A percentile compares a stretch with the other conserved stretches of the same genome.
Evolutionary conservation across 2,329 filamentous ascomycete species (phyloP).

Genomic region (Stemphylium vesicarium): DNA sequence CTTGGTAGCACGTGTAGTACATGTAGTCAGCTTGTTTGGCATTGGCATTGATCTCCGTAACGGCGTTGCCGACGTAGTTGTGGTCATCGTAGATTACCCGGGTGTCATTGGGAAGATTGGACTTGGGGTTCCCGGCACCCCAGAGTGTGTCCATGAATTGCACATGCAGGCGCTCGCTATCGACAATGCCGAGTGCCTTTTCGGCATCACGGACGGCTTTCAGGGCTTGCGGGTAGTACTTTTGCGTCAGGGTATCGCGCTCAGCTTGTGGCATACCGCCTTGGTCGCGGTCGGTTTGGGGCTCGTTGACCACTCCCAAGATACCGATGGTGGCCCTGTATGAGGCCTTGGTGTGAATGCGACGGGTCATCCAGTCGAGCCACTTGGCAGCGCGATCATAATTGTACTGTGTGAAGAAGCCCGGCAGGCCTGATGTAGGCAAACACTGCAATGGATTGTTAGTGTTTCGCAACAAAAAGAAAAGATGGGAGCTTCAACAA

Average conservation of each 20-base stretch:
- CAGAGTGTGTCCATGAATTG: conserved; percentile 62
- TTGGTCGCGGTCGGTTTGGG: conserved; percentile 40
- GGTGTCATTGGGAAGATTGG: conserved; percentile 52
- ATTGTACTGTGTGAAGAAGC: conserved; percentile 64
- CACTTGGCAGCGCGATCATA: conserved; percentile 63
- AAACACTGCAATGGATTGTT: conserved; percentile 24
- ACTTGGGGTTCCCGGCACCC: conserved; percentile 62
- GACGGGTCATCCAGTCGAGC: conserved; percentile 62
- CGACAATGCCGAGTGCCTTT: conserved; percentile 50
- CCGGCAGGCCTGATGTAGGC: conserved; percentile 39
- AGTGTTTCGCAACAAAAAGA: not conserved
- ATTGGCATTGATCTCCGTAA: conserved; percentile 35
- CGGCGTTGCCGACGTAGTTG: conserved; percentile 58
- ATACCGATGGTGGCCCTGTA: conserved; percentile 62
- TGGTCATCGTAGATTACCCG: conserved; percentile 64
- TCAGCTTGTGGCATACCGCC: conserved; percentile 14
- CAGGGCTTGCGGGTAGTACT: conserved; percentile 59
- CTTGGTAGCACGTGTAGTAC: conserved; percentile 55
- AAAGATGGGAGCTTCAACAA: not conserved
- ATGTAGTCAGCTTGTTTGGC: conserved; percentile 59
- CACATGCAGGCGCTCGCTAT: conserved; percentile 60
- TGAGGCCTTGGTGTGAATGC: conserved; percentile 57
- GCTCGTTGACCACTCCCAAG: conserved; percentile 66
- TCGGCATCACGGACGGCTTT: conserved; percentile 59
- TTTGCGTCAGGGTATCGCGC: conserved; percentile 37